A percentile compares a stretch with the other conserved stretches of the same genome.
phyloP scores from a whole-genome alignment of 2,329 filamentous ascomycete species.

The Paraphaeosphaeria minitans region DNA sequence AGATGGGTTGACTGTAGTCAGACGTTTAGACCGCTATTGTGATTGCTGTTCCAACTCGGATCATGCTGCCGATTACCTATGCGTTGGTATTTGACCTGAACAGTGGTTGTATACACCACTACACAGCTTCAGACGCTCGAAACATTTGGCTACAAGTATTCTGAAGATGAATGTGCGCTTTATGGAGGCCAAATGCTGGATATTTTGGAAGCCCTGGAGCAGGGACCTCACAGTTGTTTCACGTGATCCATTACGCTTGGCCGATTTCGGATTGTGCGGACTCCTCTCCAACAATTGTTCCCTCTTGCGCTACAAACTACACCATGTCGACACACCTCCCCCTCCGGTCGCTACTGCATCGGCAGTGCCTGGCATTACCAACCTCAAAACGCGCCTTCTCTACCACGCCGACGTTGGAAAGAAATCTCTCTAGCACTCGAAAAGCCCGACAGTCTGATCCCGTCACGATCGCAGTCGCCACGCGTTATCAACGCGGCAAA shows the following conservation, averaged over 20 bases:
- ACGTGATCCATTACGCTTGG: background rate
- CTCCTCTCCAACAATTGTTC: background rate
- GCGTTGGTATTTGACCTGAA: background rate
- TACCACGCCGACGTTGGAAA: slow-evolving; percentile 26
- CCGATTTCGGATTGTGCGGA: background rate
- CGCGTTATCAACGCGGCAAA: background rate
- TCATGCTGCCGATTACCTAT: background rate
- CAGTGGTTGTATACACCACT: background rate
- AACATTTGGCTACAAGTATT: background rate
- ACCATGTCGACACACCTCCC: slow-evolving; percentile 37
- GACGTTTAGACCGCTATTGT: background rate
- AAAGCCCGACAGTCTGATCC: slow-evolving; percentile 3
- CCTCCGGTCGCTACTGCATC: slow-evolving; percentile 28
- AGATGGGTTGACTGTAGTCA: too few species aligned
- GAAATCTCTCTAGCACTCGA: background rate
- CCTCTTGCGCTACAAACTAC: background rate
- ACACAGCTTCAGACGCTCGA: background rate
- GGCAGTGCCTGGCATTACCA: slow-evolving; percentile 35
- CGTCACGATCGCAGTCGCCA: background rate
- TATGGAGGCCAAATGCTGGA: background rate
- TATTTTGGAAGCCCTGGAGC: background rate
- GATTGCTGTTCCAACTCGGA: background rate
- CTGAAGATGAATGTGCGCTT: background rate
- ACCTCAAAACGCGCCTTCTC: slow-evolving; percentile 30
- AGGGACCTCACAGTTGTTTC: background rate